These are phyloP conservation scores for Ceratobasidium papillatum DNA, from an alignment of 1,284 basidiomycete genomes.

Conservation along the genomic window DNA sequence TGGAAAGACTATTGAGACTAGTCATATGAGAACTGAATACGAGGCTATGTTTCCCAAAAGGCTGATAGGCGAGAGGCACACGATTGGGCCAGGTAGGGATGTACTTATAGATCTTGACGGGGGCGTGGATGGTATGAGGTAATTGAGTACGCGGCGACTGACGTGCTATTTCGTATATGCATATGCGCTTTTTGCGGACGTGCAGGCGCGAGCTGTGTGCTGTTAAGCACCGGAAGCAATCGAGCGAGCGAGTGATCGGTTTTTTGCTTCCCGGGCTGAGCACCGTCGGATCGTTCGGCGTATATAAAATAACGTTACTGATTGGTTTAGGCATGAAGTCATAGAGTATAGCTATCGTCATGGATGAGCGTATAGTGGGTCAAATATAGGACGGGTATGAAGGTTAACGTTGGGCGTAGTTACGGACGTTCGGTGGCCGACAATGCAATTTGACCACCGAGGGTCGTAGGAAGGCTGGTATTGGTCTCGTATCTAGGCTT, in stretches of 20 bases:
- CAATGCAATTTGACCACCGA: too few relatives aligned
- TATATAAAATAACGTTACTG: too few relatives aligned
- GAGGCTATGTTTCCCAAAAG: not conserved
- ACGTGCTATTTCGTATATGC: too few relatives aligned
- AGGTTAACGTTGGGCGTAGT: too few relatives aligned
- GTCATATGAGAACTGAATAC: not conserved
- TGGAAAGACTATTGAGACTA: not conserved
- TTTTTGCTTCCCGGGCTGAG: not conserved
- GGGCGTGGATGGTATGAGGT: not conserved
- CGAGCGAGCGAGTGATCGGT: not conserved
- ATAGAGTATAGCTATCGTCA: not conserved
- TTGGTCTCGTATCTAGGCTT: not conserved
- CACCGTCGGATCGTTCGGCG: not conserved
- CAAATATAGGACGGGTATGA: not conserved
- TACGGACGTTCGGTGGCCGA: too few relatives aligned
- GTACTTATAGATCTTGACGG: not conserved
- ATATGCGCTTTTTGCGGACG: not conserved
- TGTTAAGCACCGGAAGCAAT: conserved; percentile 3
- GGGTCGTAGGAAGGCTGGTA: too few relatives aligned
- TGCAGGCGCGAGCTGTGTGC: too few relatives aligned
- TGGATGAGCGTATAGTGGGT: too few relatives aligned
- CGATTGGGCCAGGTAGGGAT: conserved; percentile 10
- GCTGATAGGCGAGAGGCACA: conserved; percentile 2
- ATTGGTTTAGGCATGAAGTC: not conserved
- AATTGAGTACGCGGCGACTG: not conserved